Base-by-base conservation (phyloP, 139 green algal species). In the Chlamydomonas sphaeroides region DNA sequence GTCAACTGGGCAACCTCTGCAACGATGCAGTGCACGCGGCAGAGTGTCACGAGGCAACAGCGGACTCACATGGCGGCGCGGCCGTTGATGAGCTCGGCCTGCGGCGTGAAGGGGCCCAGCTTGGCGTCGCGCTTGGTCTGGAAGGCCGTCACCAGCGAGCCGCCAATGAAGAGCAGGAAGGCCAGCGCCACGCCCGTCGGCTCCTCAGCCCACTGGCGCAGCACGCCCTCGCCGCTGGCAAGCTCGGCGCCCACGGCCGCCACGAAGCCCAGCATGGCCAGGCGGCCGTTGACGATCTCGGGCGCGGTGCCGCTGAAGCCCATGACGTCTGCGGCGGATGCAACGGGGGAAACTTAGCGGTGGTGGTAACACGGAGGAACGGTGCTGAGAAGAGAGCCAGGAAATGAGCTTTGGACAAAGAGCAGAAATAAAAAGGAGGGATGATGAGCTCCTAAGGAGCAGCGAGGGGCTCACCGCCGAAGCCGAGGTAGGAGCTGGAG, bases 31-130 rank as follows among this genome's bases (percentile, higher is more conserved):
- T n/a, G n/a, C n/a, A n/a, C n/a, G n/a, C n/a, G n/a, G n/a, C n/a
- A n/a, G n/a, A n/a, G n/a, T n/a, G n/a, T n/a, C n/a, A n/a, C n/a
- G n/a, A n/a, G n/a, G n/a, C n/a, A n/a, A n/a, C n/a, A 26, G 3
- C 11, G 15, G 8, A 51, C 62, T 83, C n/a, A 83, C 93, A 96
- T 96, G 8, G 94, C 94, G 21, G 90, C 90, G 6, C 94, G 86
- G 10, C 90, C 92, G 84, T 98, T 96, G 6, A 81, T 88, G 7
- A 94, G 87, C 80, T 98, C 94, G 11, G 94, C 93, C 2, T 79
- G 71, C 15, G 95, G 90, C 0, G 86, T 92, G 84, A 97, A 88
- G 63, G 84, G 66, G 30, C 87, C 83, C 32, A 73, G 45, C 53
- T 68, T 83, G 7, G 59, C 45, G 35, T 65, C 28, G 35, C 30